Evolutionary conservation across 257 asterid species (phyloP).

Genomic region (Solanum lignicaule): DNA sequence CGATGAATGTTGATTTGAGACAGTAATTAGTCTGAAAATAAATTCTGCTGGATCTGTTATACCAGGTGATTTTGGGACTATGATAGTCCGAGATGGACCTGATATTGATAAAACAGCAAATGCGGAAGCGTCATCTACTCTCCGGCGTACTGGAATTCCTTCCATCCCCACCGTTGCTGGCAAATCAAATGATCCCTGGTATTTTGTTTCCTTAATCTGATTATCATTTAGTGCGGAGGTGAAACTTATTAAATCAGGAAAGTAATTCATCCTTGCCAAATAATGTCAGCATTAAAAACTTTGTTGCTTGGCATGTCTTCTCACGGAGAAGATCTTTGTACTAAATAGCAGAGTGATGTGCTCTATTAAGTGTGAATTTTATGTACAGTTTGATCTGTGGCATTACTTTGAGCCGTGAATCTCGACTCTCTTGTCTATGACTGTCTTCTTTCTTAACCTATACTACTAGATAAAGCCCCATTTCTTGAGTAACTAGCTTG

Average conservation of each 20-base stretch:
- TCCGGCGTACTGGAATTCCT: constrained; percentile 30
- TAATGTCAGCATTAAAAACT: background rate
- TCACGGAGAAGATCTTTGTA: background rate
- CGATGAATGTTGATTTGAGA: background rate
- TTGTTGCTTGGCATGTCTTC: background rate
- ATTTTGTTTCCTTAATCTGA: constrained; percentile 5
- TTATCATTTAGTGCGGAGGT: background rate
- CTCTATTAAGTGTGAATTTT: background rate
- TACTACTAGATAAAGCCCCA: background rate
- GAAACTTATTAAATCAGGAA: background rate
- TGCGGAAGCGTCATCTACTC: constrained; percentile 32
- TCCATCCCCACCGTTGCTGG: constrained; percentile 31
- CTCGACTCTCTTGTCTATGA: background rate
- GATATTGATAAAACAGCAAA: constrained; percentile 34
- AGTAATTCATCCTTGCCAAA: background rate
- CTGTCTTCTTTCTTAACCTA: background rate
- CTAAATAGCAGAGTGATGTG: background rate
- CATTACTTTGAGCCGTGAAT: background rate
- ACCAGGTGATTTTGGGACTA: constrained; percentile 87
- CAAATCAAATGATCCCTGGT: constrained; percentile 44
- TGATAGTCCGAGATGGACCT: constrained; percentile 50
- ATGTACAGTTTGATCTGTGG: background rate
- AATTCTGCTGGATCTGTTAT: constrained; percentile 2
- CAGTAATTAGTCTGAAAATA: background rate
- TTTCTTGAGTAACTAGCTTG: background rate